Evolutionary conservation across 345 rosid species (phyloP), one percentile per base, ranked within the genome.

Genomic region (Arabidopsis suecica): DNA sequence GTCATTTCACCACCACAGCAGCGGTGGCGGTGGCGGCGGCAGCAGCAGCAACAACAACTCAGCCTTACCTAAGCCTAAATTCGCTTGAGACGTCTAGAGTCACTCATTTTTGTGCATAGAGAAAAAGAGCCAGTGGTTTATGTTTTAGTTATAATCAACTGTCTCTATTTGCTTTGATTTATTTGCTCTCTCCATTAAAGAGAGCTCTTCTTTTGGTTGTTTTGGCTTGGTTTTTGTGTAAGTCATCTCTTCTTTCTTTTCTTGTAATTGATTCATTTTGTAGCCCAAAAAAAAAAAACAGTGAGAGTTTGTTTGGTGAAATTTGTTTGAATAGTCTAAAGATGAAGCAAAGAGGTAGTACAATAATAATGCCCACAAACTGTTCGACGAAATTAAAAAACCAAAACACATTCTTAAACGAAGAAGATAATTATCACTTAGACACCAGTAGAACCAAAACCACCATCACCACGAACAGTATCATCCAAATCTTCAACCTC

Each of bases 371-470:
- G 73, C 37, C 23, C 73, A 69, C 49, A 58, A 69, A 25, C 30
- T 53, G 69, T 22, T 76, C 64, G 75, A 76, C 70, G 50, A 76
- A 76, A 68, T 41, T 49, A 56, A 23, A 23, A 1, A 23, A 54
- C 60, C 6, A 50, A 48, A 23, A 18, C 50, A 45, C 18, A 45
- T 45, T 6, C 50, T 4, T 41, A 41, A 40, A 30, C 70, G 6
- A 20, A 44, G 36, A 56, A 14, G 30, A 56, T 9, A 11, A 33
- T 13, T 13, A 8, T 30, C 8, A 48, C 22, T 74, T 9, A 69
- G 10, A 88, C 82, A 0, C 96, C 98, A 1, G 96, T 91, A 3
- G 98, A 90, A 0, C 97, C 98, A 28, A 94, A 94, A 30, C 96
- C 95, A 1, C 91, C 97, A 34, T 79, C 88, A 11, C 96, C 97